These are phyloP conservation scores for Akanthomyces uredinophilus DNA, from an alignment of 2,329 filamentous ascomycete genomes.

Conservation along the genomic window DNA sequence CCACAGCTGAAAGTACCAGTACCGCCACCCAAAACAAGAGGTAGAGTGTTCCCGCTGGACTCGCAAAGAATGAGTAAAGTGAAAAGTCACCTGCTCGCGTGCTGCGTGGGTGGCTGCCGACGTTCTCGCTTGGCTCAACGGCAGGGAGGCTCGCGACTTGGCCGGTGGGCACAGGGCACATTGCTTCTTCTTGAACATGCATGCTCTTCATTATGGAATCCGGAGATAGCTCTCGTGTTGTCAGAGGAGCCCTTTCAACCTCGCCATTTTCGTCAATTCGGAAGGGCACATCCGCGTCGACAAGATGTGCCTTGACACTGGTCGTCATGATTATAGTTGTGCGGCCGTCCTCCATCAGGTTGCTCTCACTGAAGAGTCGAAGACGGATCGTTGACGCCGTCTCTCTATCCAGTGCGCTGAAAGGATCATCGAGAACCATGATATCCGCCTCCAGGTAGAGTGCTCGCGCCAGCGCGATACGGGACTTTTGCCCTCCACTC, in stretches of 20 bases:
- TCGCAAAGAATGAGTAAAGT: background rate
- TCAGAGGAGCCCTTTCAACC: background rate
- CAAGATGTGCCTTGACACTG: background rate
- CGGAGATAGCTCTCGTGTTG: background rate
- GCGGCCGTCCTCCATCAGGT: conserved; percentile 15
- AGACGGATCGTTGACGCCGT: conserved; percentile 15
- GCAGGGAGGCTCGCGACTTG: background rate
- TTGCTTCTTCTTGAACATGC: background rate
- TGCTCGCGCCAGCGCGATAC: conserved; percentile 63
- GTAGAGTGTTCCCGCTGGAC: background rate
- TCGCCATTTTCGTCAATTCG: background rate
- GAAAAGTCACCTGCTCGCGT: background rate
- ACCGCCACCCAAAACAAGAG: background rate
- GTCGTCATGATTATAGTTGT: conserved; percentile 16
- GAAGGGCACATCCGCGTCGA: background rate
- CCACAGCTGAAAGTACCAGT: background rate
- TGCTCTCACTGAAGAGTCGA: conserved; percentile 16
- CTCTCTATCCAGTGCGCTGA: background rate
- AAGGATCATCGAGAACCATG: conserved; percentile 73
- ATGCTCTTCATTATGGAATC: background rate
- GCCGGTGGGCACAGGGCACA: background rate
- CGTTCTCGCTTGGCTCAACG: background rate
- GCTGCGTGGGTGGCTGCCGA: background rate
- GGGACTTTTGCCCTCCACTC: conserved; percentile 21
- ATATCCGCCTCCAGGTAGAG: conserved; percentile 87